Conservation (phyloP, 768 basidiomycete genomes). For the Gloeostereum incarnatum region DNA sequence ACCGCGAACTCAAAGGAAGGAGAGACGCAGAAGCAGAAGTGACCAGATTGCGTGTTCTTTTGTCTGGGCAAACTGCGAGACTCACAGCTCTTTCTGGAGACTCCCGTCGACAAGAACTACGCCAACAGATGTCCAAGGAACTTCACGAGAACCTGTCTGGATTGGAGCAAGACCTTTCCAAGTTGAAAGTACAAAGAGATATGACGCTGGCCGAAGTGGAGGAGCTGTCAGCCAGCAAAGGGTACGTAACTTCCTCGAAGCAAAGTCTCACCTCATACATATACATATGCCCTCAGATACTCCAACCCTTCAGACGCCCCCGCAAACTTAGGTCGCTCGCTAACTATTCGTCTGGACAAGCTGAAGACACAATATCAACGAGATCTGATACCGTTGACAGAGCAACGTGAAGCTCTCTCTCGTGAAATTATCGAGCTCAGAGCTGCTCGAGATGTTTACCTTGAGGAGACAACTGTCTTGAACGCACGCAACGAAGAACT, state of each 20-base stretch:
- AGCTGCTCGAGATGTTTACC: constrained; percentile 74
- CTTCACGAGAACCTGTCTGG: constrained; percentile 65
- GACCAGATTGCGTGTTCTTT: constrained; percentile 68
- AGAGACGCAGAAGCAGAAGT: constrained; percentile 92
- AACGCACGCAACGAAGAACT: constrained; percentile 91
- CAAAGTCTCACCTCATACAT: neutral
- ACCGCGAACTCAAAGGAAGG: constrained; percentile 79
- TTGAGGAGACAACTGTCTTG: constrained; percentile 88
- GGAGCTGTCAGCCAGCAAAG: constrained; percentile 69
- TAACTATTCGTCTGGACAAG: constrained; percentile 79
- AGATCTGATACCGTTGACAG: constrained; percentile 78
- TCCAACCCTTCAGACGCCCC: constrained; percentile 28
- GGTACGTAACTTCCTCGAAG: constrained; percentile 33
- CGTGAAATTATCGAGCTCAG: constrained; percentile 84
- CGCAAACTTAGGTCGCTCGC: constrained; percentile 49
- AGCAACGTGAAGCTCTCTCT: constrained; percentile 68
- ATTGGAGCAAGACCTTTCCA: constrained; percentile 81
- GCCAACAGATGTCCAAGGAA: constrained; percentile 73
- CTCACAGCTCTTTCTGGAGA: constrained; percentile 83
- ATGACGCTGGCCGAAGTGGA: constrained; percentile 90
- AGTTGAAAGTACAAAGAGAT: constrained; percentile 83
- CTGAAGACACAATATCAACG: constrained; percentile 83
- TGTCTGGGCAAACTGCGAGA: constrained; percentile 84
- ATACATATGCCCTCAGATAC: constrained; percentile 9
- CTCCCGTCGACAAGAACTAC: constrained; percentile 64